Evolutionary conservation across 805 yeast genomes (phyloP).

Genomic region (Yarrowia keelungensis): DNA sequence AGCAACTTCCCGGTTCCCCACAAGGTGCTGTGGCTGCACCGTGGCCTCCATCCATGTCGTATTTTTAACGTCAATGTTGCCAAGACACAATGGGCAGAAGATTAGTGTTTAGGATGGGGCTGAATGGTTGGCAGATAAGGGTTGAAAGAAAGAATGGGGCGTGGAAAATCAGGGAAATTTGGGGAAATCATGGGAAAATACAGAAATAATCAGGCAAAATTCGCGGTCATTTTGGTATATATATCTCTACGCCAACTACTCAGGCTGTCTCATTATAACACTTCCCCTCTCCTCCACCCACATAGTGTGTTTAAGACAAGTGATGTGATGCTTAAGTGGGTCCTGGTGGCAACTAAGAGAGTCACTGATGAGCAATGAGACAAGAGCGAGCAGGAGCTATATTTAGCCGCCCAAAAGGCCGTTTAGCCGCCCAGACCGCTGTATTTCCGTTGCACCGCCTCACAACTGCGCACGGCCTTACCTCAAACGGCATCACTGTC

Average conservation of each 20-base stretch:
- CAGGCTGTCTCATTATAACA: not conserved
- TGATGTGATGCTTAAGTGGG: constrained; percentile 10
- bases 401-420: too few species aligned
- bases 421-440: too few species aligned
- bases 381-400: too few species aligned
- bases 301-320: not conserved
- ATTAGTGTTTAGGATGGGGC: constrained; percentile 19
- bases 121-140: not conserved
- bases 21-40: too few species aligned
- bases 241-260: not conserved
- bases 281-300: too few species aligned
- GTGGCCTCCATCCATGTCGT: not conserved
- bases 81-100: constrained; percentile 5
- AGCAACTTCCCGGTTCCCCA: too few species aligned
- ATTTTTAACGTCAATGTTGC: not conserved
- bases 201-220: not conserved
- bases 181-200: not conserved
- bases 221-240: not conserved
- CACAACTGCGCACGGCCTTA: too few species aligned
- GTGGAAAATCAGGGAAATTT: not conserved
- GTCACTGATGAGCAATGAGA: too few species aligned
- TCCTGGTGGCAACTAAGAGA: constrained; percentile 1
- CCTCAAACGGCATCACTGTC: constrained; percentile 5
- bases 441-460: too few species aligned
- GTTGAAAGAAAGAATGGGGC: too few species aligned